Conservation (phyloP, 2,329 filamentous ascomycete genomes). For the Hymenoscyphus repandus region DNA sequence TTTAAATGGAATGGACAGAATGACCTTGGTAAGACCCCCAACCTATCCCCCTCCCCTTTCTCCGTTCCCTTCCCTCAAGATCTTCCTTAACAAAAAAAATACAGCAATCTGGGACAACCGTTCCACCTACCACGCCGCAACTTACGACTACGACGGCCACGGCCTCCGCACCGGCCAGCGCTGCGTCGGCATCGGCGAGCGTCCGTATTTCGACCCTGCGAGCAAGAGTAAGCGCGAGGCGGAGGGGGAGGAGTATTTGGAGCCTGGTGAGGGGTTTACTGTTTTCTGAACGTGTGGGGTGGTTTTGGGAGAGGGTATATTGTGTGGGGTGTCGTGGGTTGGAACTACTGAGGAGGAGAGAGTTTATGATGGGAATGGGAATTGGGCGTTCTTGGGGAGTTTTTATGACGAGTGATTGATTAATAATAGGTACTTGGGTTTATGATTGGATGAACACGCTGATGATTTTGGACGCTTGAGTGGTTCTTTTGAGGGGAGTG, state of each 20-base stretch:
- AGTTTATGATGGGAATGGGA: too few relatives aligned
- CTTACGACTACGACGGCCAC: conserved; percentile 52
- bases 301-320: too few relatives aligned
- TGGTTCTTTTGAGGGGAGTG: too few relatives aligned
- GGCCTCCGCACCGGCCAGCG: conserved; percentile 42
- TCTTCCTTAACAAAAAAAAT: conserved; percentile 26
- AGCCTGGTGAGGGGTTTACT: conserved; percentile 12
- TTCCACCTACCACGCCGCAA: conserved; percentile 47
- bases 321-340: too few relatives aligned
- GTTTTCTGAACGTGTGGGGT: conserved; percentile 11
- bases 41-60: neutral
- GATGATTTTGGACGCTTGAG: too few relatives aligned
- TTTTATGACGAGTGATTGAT: too few relatives aligned
- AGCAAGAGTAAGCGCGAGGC: conserved; percentile 62
- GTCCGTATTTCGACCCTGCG: conserved; percentile 48
- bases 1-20: conserved; percentile 48
- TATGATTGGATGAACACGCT: too few relatives aligned
- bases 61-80: neutral
- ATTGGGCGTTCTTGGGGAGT: too few relatives aligned
- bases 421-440: too few relatives aligned
- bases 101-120: conserved; percentile 67
- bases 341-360: too few relatives aligned
- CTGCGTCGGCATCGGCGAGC: conserved; percentile 44
- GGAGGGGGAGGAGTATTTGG: conserved; percentile 33
- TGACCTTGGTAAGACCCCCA: conserved; percentile 34